A percentile compares a stretch with the other conserved stretches of the same genome.
Conservation (phyloP, 176 grass and related monocot species). For the Eremochloa ophiuroides region DNA sequence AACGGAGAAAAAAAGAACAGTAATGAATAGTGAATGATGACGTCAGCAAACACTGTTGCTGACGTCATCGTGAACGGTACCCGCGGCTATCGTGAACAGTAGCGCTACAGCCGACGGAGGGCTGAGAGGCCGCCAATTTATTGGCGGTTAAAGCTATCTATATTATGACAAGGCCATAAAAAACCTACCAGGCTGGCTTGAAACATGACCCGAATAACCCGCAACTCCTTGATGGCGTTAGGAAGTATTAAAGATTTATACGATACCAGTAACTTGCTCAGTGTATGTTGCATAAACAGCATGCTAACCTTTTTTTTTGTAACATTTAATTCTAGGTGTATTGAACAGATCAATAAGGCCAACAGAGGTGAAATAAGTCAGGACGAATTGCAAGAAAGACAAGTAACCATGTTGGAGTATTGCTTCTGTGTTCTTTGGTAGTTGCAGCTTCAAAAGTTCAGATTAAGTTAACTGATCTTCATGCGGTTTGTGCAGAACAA, state of each 20-base stretch:
- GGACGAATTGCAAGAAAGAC: conserved; percentile 94
- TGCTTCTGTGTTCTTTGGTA: background rate
- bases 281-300: background rate
- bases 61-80: too few relatives aligned
- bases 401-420: conserved; percentile 36
- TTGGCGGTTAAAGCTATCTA: too few relatives aligned
- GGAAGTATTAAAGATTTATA: conserved; percentile 49
- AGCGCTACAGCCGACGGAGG: too few relatives aligned
- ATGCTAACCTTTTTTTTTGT: background rate
- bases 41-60: too few relatives aligned
- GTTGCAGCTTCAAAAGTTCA: background rate
- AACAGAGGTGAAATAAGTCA: conserved; percentile 89
- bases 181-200: conserved; percentile 96
- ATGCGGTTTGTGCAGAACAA: conserved; percentile 58
- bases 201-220: conserved; percentile 88
- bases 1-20: too few relatives aligned
- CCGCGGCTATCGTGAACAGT: too few relatives aligned
- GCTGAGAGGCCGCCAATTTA: too few relatives aligned
- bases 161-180: conserved; percentile 90
- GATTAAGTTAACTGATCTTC: conserved; percentile 6
- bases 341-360: conserved; percentile 93
- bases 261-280: background rate
- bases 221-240: conserved; percentile 76
- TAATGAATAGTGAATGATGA: too few relatives aligned
- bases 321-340: conserved; percentile 54